phyloP scores from a whole-genome alignment of 2,329 filamentous ascomycete genomes.

The Pseudogymnoascus sp. region DNA sequence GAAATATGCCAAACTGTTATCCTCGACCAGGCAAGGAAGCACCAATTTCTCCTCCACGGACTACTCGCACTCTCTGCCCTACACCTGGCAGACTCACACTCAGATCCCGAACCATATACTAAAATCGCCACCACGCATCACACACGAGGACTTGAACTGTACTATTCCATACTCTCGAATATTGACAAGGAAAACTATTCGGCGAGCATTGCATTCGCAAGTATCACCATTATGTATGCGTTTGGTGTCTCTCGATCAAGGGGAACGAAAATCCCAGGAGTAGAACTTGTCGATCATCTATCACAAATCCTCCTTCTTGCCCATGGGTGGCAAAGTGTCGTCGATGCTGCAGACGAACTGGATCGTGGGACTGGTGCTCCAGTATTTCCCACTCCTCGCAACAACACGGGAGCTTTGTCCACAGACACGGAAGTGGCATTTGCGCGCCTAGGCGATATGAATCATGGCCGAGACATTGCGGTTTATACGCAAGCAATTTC shows the following conservation, averaged over 20 bases:
- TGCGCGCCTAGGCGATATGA: conserved; percentile 9
- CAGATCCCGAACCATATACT: conserved; percentile 5
- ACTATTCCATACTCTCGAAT: conserved; percentile 9
- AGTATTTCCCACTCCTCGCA: neutral
- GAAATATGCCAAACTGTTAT: conserved; percentile 14
- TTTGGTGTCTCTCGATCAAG: conserved; percentile 11
- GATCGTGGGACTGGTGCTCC: neutral
- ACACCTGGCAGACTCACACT: conserved; percentile 14
- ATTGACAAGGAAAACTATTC: conserved; percentile 13
- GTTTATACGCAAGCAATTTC: conserved; percentile 11
- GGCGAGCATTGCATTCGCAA: conserved; percentile 16
- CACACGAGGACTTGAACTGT: conserved; percentile 12
- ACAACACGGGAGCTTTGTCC: neutral
- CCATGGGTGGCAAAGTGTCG: conserved; percentile 14
- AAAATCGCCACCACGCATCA: conserved; percentile 13
- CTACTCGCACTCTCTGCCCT: conserved; percentile 21
- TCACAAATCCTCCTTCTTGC: conserved; percentile 12
- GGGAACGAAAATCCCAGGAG: neutral
- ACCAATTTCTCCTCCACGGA: conserved; percentile 18
- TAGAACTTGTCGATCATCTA: conserved; percentile 12
- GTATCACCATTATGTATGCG: conserved; percentile 14
- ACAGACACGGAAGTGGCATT: conserved; percentile 10
- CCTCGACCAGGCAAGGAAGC: conserved; percentile 17
- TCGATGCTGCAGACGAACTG: conserved; percentile 9
- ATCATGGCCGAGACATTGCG: neutral